These are phyloP conservation scores for Komagataella pastoris DNA, from an alignment of 805 yeast genomes.

Conservation along the genomic window DNA sequence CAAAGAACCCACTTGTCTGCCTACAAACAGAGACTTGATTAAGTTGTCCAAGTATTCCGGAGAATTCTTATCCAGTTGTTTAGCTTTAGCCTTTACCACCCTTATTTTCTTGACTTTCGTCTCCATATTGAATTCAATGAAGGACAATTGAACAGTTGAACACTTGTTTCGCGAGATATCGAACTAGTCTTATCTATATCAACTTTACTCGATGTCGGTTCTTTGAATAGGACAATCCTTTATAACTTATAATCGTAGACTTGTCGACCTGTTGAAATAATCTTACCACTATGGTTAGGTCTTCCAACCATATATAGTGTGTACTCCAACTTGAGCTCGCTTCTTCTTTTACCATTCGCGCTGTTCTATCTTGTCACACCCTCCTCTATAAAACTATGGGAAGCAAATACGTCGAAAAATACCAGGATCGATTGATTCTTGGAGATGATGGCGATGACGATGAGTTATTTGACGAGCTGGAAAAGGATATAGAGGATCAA, in stretches of 20 bases:
- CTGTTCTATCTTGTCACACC: background rate
- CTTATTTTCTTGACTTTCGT: background rate
- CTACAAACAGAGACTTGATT: constrained; percentile 6
- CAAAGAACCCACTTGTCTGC: background rate
- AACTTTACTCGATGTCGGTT: background rate
- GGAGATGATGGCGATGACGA: constrained; percentile 20
- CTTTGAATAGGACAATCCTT: background rate
- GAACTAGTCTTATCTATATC: background rate
- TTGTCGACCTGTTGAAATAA: background rate
- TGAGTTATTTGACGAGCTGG: constrained; percentile 37
- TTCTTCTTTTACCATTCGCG: background rate
- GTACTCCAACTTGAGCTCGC: background rate
- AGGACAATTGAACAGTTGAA: background rate
- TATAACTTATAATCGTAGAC: background rate
- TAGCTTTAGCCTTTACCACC: background rate
- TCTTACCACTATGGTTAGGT: background rate
- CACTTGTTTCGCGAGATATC: background rate
- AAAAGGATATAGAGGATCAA: constrained; percentile 21
- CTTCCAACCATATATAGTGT: background rate
- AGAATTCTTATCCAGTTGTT: constrained; percentile 8
- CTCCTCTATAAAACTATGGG: background rate
- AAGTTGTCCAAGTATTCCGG: constrained; percentile 11
- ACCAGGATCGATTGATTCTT: constrained; percentile 23
- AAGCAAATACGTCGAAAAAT: constrained; percentile 24
- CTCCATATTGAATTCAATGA: background rate